phyloP scores from a whole-genome alignment of 2,329 filamentous ascomycete genomes.

The Eurotiales sp. region DNA sequence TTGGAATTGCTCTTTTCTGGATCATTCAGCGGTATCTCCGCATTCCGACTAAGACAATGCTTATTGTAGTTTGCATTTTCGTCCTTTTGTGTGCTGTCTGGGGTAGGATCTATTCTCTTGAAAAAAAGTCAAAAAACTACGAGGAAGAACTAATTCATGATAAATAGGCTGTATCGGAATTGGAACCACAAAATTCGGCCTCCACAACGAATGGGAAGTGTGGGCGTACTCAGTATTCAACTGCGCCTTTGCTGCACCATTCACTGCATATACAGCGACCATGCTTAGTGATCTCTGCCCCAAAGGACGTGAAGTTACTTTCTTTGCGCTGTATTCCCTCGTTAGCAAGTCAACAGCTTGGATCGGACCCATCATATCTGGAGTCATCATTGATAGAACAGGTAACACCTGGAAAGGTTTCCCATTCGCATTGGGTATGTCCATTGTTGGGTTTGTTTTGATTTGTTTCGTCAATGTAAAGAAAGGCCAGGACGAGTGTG shows the following conservation, averaged over 20 bases:
- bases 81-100: constrained; percentile 4
- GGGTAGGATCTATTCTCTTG: neutral
- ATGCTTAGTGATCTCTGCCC: neutral
- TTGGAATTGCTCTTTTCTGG: neutral
- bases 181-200: constrained; percentile 1
- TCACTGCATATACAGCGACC: neutral
- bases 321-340: neutral
- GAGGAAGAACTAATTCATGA: no score
- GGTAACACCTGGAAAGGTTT: constrained; percentile 2
- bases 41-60: constrained; percentile 1
- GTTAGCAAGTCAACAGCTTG: constrained; percentile 2
- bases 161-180: constrained; percentile 6
- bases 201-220: constrained; percentile 6
- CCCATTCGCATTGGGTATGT: constrained; percentile 3
- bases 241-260: neutral
- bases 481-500: constrained; percentile 4
- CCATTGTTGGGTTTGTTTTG: neutral
- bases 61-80: constrained; percentile 4
- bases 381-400: neutral
- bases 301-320: neutral
- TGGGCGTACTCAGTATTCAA: constrained; percentile 5
- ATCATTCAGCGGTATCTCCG: constrained; percentile 3
- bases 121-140: no score
- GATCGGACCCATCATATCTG: constrained; percentile 5
- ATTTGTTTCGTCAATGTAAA: constrained; percentile 4